Evolutionary conservation across 495 filamentous ascomycete species (phyloP).

Genomic region (Trichocladium antarcticum): DNA sequence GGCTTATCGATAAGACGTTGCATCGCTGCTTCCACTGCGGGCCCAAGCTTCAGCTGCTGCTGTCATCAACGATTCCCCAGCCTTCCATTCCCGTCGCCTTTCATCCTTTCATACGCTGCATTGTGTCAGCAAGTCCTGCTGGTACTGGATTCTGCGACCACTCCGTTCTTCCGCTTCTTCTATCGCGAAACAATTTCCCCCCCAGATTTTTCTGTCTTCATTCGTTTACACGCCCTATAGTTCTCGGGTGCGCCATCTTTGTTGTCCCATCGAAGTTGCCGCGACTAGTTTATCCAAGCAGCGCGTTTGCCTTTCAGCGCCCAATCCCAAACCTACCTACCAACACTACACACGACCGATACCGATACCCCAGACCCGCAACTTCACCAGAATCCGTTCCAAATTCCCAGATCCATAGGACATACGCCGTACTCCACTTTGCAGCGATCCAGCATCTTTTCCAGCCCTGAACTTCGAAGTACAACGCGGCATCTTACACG

Average conservation of each 20-base stretch:
- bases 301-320: no score
- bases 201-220: background rate
- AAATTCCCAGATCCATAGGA: constrained; percentile 9
- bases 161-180: background rate
- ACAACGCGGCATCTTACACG: background rate
- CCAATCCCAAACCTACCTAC: no score
- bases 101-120: background rate
- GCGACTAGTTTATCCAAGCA: no score
- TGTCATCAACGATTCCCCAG: constrained; percentile 24
- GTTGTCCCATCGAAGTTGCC: no score
- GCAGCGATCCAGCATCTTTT: constrained; percentile 1
- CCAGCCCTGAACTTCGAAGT: background rate
- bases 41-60: constrained; percentile 9
- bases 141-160: background rate
- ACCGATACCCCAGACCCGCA: no score
- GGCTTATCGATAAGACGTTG: background rate
- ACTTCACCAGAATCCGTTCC: no score
- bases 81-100: constrained; percentile 19
- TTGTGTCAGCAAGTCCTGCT: background rate
- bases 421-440: constrained; percentile 1
- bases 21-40: background rate
- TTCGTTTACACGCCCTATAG: background rate
- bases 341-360: no score
- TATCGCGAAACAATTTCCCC: background rate
- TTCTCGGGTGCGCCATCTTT: background rate